Evolutionary conservation across 768 basidiomycete genomes (phyloP), one percentile per base, ranked within the genome.

Genomic region (Tylopilus cervinicoccineus): DNA sequence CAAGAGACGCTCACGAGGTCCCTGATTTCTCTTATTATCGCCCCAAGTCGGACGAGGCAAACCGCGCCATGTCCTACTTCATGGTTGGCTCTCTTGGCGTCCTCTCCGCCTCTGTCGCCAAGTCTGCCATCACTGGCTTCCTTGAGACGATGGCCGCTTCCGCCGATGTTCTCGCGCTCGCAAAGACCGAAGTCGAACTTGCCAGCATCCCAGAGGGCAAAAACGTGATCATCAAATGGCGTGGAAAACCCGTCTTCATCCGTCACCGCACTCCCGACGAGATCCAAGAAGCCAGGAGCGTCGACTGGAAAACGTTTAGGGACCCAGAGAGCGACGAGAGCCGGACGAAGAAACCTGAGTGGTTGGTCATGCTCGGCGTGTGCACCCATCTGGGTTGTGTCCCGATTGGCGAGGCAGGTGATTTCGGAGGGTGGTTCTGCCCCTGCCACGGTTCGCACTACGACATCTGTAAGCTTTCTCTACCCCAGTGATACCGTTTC

Each of bases 201-300:
- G 71, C 73, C 46, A 75, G 71, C 52, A 98, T 99, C 63, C 96
- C 96, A 31, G 93, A 97, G 78, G 93, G 93, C 70, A 94, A 93
- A 81, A 94, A 95, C 66, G 88, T 87, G 58, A 84, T 95, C 70
- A 89, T 94, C 74, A 93, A 97, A 76, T 99, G 96, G 96, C 89
- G 96, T 64, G 96, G 96, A 69, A 99, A 99, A 78, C 96, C 96
- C 56, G 96, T 99, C 46, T 98, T 98, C 78, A 93, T 99, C 68
- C 83, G 96, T 57, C 96, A 99, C 76, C 83, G 96, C 62, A 99
- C 96, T 13, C 62, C 77, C 48, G 79, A 76, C 47, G 96, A 99
- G 76, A 89, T 99, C 59, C 81, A 90, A 54, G 96, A 99, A 74
- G 96, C 96, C 43, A 85, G 89, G 70, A 61, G 69, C 32, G 73